A percentile compares a stretch with the other conserved stretches of the same genome.
Conservation (phyloP, 116 monocot species). For the Dioscorea cayenensis region DNA sequence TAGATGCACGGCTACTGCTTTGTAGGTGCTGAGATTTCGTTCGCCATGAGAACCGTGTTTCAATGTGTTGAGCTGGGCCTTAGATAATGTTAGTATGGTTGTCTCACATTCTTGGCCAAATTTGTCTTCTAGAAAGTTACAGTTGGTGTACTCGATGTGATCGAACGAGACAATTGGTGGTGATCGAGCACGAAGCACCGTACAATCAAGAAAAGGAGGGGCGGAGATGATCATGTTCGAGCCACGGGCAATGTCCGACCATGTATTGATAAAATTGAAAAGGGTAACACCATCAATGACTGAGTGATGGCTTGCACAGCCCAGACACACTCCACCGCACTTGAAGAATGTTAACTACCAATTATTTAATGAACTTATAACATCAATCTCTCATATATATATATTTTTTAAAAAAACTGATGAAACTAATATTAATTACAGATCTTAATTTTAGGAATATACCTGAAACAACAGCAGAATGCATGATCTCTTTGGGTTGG, state of each 20-base stretch:
- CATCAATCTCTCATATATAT: no score
- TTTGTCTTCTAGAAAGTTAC: background rate
- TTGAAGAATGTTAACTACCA: conserved; percentile 38
- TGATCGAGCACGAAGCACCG: no score
- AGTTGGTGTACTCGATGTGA: background rate
- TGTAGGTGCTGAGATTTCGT: conserved; percentile 9
- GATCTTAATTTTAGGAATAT: no score
- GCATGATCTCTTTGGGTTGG: no score
- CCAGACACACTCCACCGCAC: conserved; percentile 43
- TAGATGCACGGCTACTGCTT: conserved; percentile 19
- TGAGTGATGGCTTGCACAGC: conserved; percentile 18
- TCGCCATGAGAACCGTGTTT: background rate
- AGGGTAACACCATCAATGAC: conserved; percentile 24
- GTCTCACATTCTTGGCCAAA: background rate
- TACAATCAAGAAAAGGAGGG: no score
- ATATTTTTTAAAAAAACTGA: no score
- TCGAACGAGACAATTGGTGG: no score
- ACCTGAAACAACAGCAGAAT: no score
- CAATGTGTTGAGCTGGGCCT: conserved; percentile 18
- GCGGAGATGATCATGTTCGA: no score
- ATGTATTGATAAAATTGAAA: conserved; percentile 20
- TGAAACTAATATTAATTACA: no score
- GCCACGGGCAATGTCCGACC: no score
- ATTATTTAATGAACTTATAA: no score
- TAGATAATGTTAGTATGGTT: conserved; percentile 18